These are phyloP conservation scores for Primulina eburnea DNA, from an alignment of 257 asterid species.

Conservation along the genomic window DNA sequence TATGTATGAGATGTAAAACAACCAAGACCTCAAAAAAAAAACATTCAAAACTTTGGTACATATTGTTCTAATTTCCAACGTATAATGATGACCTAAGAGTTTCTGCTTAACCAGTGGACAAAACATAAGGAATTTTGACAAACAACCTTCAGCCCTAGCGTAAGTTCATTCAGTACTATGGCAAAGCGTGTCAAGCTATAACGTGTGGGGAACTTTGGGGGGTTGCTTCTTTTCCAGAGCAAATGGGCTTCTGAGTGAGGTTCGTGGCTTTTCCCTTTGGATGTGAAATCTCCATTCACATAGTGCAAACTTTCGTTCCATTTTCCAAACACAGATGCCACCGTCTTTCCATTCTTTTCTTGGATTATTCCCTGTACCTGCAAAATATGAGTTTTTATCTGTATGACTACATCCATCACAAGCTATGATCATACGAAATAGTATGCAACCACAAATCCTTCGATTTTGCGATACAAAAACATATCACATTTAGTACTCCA, in stretches of 20 bases:
- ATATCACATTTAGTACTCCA: too few relatives aligned
- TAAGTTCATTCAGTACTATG: slow-evolving; percentile 80
- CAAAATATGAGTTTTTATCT: slow-evolving; percentile 21
- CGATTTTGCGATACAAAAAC: too few relatives aligned
- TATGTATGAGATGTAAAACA: not conserved
- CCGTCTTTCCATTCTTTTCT: slow-evolving; percentile 77
- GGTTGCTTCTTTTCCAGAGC: slow-evolving; percentile 85
- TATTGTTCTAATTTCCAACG: not conserved
- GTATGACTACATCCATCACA: not conserved
- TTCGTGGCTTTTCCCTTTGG: slow-evolving; percentile 60
- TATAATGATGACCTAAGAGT: not conserved
- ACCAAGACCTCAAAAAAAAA: not conserved
- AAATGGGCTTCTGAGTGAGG: slow-evolving; percentile 57
- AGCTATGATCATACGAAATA: not conserved
- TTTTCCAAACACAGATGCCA: slow-evolving; percentile 81
- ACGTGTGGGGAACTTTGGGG: slow-evolving; percentile 77
- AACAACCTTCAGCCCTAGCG: slow-evolving; percentile 68
- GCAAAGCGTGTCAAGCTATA: slow-evolving; percentile 89
- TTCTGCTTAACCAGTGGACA: not conserved
- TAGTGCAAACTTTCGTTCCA: slow-evolving; percentile 96
- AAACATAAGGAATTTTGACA: slow-evolving; percentile 1
- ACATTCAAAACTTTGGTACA: not conserved
- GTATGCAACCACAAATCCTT: not conserved
- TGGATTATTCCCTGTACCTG: slow-evolving; percentile 95
- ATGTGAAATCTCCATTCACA: slow-evolving; percentile 62